Conservation (phyloP, 768 basidiomycete species). For the Mycena leptocephala region DNA sequence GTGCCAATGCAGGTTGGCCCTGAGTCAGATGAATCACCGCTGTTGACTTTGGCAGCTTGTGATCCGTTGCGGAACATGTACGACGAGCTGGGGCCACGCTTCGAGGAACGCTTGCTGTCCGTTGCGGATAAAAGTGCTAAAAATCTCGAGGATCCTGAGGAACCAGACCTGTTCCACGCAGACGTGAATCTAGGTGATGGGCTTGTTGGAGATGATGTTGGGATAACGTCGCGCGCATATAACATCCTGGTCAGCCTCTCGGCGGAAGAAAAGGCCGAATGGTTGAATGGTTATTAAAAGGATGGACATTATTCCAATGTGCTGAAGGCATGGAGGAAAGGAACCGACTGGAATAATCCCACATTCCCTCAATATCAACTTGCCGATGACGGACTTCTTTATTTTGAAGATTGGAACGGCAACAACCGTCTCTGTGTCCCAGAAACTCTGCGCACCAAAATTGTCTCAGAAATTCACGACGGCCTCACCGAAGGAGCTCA, state of each 20-base stretch:
- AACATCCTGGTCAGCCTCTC: background rate
- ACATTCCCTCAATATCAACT: slow-evolving; percentile 12
- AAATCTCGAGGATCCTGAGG: background rate
- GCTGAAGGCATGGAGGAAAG: slow-evolving; percentile 33
- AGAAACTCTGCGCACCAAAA: background rate
- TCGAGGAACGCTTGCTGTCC: background rate
- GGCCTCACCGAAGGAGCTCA: background rate
- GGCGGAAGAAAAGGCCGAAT: background rate
- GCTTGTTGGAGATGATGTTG: background rate
- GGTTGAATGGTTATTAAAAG: background rate
- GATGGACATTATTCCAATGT: background rate
- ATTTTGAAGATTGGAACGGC: slow-evolving; percentile 42
- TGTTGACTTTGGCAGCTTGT: background rate
- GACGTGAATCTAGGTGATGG: background rate
- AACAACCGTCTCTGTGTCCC: slow-evolving; percentile 48
- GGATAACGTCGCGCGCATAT: background rate
- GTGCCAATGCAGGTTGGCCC: background rate
- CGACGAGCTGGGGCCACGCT: background rate
- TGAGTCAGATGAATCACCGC: background rate
- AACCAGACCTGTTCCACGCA: background rate
- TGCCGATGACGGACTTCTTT: slow-evolving; percentile 30
- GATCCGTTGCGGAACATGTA: background rate
- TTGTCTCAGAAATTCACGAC: background rate
- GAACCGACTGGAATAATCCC: background rate
- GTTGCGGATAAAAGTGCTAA: background rate